Base-by-base conservation (phyloP, 768 basidiomycete species). In the Lactarius pseudohatsudake region DNA sequence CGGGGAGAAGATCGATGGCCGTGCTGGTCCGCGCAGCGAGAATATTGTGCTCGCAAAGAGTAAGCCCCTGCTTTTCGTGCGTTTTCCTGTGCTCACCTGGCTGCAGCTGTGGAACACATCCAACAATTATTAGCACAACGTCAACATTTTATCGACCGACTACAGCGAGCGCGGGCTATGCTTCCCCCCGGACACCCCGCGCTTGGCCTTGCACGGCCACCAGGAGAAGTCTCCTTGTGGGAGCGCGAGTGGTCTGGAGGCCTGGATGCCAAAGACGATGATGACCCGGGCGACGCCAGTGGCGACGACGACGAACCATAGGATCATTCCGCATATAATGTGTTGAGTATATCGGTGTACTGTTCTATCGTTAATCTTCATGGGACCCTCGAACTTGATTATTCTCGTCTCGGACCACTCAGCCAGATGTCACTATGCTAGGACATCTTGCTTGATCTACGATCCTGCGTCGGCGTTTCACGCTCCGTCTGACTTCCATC, bases 1-100 rank as follows among this genome's bases (percentile, higher is more conserved):
- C 20, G 86, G 83, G 5, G 87, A 90, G 72, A 86, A 85, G 76
- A 70, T 84, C 5, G 94, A 96, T 72, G 94, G 94, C 13, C 80
- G 95, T 32, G 91, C 92, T 0, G 95, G 94, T 1, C 93, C 95
- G 8, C 82, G 90, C 72, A 96, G 94, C 75, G 94, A 96, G 78
- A 92, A 93, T 65, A 85, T 96, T 55, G 94, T 96, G 4, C 76
- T 96, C 45, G 84, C 85, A 45, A 94, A 96, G 77, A 93, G 94
- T 96, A 73, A 72, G 92, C 67, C 43, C 55, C 43, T 32, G 16
- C 40, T n/a, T 45, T 54, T 63, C 66, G 64, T 65, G 34, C 41
- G 34, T 63, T 68, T 32, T 70, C 59, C 53, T 36, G 41, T 65
- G 20, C 41, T 54, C 59, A 43, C 59, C 20, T 53, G 26, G 41